Base-by-base conservation (phyloP, 2,329 filamentous ascomycete species). In the Macrophomina tecta region DNA sequence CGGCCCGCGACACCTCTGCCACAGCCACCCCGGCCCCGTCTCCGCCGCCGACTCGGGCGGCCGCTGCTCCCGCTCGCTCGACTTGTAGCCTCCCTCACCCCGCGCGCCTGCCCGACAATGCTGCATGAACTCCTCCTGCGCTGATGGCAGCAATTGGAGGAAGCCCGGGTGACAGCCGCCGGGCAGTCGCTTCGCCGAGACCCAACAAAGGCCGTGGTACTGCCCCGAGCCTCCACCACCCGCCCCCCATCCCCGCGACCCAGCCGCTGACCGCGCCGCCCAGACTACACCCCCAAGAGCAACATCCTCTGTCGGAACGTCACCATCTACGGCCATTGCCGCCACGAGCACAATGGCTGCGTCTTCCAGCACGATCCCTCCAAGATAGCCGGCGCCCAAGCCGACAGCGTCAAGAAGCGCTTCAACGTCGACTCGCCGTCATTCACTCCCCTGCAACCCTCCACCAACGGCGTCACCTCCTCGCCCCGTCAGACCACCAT, bases 401-500 rank as follows among this genome's bases (percentile, higher is more conserved):
- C 79, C 74, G 86, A 88, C 66, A 81, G 77, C 68, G 71, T 72
- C 40, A 93, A 92, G 79, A 95, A 93, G 79, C 84, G 90, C 34
- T 85, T 99, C 71, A 99, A 97, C 78, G 95, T 97, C 75, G 95
- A 98, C 74, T 98, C 95, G 8, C 94, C 95, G 12, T 92, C 94
- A 56, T 99, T 99, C 78, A 97, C 93, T 0, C 94, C 94, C 45
- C 81, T 87, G 49, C 80, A 83, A 67, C 77, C 84, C 12, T 81
- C 79, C 67, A 79, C 81, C 34, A 82, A 83, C 73, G 83, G 81
- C 62, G 77, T 76, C 62, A 78, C 85, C 51, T 79, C 81, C 30
- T 75, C 81, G 30, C 65, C 65, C 48, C 93, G 93, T 79, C 91
- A 91, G 73, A 86, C 90, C 9, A 90, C 90, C 8, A 93, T 98